Base-by-base conservation (phyloP, 257 asterid species). In the Lycium barbarum region DNA sequence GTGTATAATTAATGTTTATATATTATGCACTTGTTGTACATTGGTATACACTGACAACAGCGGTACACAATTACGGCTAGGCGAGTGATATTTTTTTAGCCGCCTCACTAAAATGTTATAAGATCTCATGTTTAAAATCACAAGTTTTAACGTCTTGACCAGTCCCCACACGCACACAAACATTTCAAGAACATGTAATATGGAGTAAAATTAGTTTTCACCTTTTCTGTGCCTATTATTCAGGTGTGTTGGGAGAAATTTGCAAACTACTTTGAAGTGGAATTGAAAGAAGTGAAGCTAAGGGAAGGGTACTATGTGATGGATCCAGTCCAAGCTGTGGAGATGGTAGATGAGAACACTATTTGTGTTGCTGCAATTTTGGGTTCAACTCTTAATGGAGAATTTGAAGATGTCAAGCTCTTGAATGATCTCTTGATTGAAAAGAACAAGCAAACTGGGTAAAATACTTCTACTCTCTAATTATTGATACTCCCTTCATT, bases 181-280 rank as follows among this genome's bases (percentile, higher is more conserved):
- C n/a, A 54, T 54, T 54, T 54, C 57, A 71, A 71, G 33, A 71
- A 43, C 18, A 43, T 72, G 58, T 72, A 5, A 72, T 72, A 72
- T 7, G 38, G 45, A 70, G 20, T 70, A 36, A 67, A 17, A 26
- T 54, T 12, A 2, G 5, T 14, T 63, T 18, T 36, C 18, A 0
- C 2, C 1, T 9, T 4, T 67, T 36, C 17, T 70, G 36, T 8
- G 40, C 15, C 53, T 17, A 8, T 49, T 54, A 10, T 78, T 55
- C 38, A 88, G 90, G 90, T 88, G n/a, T 88, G 90, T 18, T 88
- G 90, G 90, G 88, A 88, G 87, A 88, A 88, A 83, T 88, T 88
- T 36, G 87, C 90, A 9, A 88, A 84, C 49, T 88, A 88, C 54
- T 88, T 88, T 81, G 90, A 88, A 68, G 90, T 88, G 58, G 90